A percentile compares a stretch with the other conserved stretches of the same genome.
Evolutionary conservation across 352 stramenopile genomes (phyloP).

Genomic region (Globisporangium irregulare): DNA sequence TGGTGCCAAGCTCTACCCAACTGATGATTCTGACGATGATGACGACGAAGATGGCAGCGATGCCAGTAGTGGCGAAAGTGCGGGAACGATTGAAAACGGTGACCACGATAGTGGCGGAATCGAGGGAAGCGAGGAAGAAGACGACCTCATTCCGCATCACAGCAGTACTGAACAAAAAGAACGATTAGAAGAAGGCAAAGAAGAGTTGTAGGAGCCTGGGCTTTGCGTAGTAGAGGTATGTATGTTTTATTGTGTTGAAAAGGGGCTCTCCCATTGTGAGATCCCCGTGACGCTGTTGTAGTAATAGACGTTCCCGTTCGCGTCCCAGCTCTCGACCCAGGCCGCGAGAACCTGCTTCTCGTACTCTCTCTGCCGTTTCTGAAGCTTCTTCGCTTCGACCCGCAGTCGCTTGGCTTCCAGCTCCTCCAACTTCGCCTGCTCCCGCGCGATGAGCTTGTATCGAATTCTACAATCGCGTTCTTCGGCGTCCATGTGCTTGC

Average conservation of each 20-base stretch:
- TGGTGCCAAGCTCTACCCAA: slow-evolving; percentile 26
- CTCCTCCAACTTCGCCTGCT: slow-evolving; percentile 22
- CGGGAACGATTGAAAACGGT: not conserved
- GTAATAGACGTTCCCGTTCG: slow-evolving; percentile 51
- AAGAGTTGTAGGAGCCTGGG: not conserved
- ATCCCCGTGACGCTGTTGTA: slow-evolving; percentile 53
- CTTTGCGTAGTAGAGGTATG: too few species aligned
- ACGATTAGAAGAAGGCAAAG: not conserved
- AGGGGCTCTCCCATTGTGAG: slow-evolving; percentile 54
- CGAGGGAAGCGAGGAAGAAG: not conserved
- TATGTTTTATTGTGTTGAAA: not conserved
- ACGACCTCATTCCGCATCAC: not conserved
- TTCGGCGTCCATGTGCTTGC: slow-evolving; percentile 45
- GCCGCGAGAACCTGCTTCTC: slow-evolving; percentile 27
- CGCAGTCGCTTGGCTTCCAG: slow-evolving; percentile 32
- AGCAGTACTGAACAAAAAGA: too few species aligned
- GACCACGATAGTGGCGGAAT: not conserved
- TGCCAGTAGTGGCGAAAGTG: not conserved
- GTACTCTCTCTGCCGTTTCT: slow-evolving; percentile 32
- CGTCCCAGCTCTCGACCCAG: slow-evolving; percentile 53
- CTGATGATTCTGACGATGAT: slow-evolving; percentile 18
- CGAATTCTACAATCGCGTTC: slow-evolving; percentile 32
- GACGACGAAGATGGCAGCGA: not conserved
- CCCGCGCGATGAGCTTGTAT: slow-evolving; percentile 34
- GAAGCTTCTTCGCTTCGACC: slow-evolving; percentile 28